Base-by-base conservation (phyloP, 371 early-diverging fungal species). In the Batrachochytrium dendrobatidis region DNA sequence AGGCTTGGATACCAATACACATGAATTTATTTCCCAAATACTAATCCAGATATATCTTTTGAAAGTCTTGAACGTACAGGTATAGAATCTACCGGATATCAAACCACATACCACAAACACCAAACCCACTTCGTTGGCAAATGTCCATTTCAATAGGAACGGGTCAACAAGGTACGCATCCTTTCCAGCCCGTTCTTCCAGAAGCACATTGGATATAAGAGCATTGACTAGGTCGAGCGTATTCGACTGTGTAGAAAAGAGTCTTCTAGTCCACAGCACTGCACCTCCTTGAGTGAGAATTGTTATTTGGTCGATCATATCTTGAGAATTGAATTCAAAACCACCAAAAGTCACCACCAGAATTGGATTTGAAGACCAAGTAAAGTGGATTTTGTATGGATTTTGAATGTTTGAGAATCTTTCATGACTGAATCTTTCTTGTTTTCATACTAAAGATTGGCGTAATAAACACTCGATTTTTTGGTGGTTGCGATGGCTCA, bases 81-180 rank as follows among this genome's bases (percentile, higher is more conserved):
- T 20, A 15, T 15, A 20, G 39, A 15, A 39, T 39, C 39, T 15
- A 20, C 39, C 39, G 20, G 15, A 20, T 39, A 15, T 15, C 39
- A 15, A 15, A 39, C n/a, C n/a, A 68, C 75, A 53, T 76, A 87
- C 93, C 52, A 95, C 87, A 75, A 95, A 92, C 32, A 95, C 82
- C 48, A 94, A 80, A 52, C 89, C 89, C 17, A 85, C 71, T 60
- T 91, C 90, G 58, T 91, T 94, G 30, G 84, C 86, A 65, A 90
- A 85, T 4, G 85, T 75, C 93, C 92, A 93, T 57, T 89, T 85
- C 43, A 92, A 55, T 17, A 81, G 75, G 69, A 85, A 86, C n/a
- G 80, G 73, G 31, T 87, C 89, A 33, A 65, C 58, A 24, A 55
- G 53, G 63, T 62, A 77, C 26, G 53, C 43, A 18, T 34, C 22